Conservation (phyloP, 345 rosid species). For the Corchorus capsularis region DNA sequence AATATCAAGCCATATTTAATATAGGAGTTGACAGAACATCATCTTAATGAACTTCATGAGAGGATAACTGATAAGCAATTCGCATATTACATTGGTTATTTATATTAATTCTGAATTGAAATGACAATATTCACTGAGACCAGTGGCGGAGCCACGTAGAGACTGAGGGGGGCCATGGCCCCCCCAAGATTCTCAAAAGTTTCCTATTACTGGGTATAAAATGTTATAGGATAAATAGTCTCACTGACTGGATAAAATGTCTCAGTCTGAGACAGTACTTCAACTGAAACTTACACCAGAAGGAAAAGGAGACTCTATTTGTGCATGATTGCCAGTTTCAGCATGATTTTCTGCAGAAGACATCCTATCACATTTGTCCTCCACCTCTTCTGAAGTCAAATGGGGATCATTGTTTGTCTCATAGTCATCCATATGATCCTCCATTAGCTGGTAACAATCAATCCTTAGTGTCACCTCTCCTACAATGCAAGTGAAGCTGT, state of each 20-base stretch:
- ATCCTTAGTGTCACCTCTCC: too few species aligned
- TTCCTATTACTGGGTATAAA: too few species aligned
- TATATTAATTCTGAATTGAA: slow-evolving; percentile 7
- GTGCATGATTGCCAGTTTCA: slow-evolving; percentile 16
- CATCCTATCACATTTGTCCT: slow-evolving; percentile 33
- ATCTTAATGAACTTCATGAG: neutral
- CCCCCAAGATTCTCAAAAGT: too few species aligned
- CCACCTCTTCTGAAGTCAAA: slow-evolving; percentile 33
- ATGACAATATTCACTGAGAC: neutral
- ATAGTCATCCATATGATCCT: slow-evolving; percentile 36
- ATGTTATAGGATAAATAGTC: too few species aligned
- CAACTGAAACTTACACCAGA: slow-evolving; percentile 41
- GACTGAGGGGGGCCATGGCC: too few species aligned
- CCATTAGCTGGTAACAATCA: slow-evolving; percentile 48
- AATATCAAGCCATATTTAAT: neutral
- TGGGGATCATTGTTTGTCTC: slow-evolving; percentile 6
- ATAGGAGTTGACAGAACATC: neutral
- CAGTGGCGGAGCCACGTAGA: too few species aligned
- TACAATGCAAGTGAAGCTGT: too few species aligned
- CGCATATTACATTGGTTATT: neutral
- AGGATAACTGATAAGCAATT: slow-evolving; percentile 17
- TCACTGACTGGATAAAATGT: too few species aligned
- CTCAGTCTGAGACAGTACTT: too few species aligned
- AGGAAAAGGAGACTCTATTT: slow-evolving; percentile 23
- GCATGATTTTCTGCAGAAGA: slow-evolving; percentile 32